Base-by-base conservation (phyloP, 1,284 basidiomycete species). In the Papiliotrema terrestris region DNA sequence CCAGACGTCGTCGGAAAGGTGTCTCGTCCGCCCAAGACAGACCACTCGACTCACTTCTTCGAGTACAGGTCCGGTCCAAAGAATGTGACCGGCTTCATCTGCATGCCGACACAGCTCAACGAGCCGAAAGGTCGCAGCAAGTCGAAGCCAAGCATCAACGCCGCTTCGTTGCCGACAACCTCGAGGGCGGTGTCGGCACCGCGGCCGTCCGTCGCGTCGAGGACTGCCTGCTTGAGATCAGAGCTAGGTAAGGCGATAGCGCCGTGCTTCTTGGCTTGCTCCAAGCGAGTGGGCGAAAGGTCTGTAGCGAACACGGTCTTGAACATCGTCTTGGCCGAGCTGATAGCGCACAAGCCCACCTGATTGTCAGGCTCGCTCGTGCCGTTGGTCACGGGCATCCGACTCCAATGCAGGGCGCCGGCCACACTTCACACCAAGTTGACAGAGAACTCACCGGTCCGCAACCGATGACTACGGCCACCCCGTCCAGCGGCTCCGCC, bases 41-140 rank as follows among this genome's bases (percentile, higher is more conserved):
- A n/a, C n/a, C n/a, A 22, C 11, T 8, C 9, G 20, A 61, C 66
- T 60, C 58, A 68, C 68, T 91, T 93, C 77, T 92, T 91, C 75
- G 84, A 81, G 74, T 94, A 94, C 43, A 89, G 72, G 43, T 84
- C 8, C 69, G 67, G 6, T 79, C 80, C 6, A 41, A 69, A 59
- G n/a, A 80, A 55, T 1, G 64, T 53, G 45, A 70, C 45, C 9
- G 58, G 57, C 26, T 58, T 55, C 25, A 55, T 63, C 63, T 78
- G 77, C 14, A 89, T 87, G 6, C 91, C 91, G 20, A 90, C 87
- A 5, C 86, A 89, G 35, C 82, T 82, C 56, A 94, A 84, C 15
- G 84, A 84, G 8, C 91, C 91, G 65, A 87, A 91, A 1, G 88
- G 84, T 35, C 88, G 82, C 36, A 91, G 85, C 38, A 94, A 79